Evolutionary conservation across 1,139 yeast genomes (phyloP).

Genomic region (Hyphopichia wangnamkhiaoensis): DNA sequence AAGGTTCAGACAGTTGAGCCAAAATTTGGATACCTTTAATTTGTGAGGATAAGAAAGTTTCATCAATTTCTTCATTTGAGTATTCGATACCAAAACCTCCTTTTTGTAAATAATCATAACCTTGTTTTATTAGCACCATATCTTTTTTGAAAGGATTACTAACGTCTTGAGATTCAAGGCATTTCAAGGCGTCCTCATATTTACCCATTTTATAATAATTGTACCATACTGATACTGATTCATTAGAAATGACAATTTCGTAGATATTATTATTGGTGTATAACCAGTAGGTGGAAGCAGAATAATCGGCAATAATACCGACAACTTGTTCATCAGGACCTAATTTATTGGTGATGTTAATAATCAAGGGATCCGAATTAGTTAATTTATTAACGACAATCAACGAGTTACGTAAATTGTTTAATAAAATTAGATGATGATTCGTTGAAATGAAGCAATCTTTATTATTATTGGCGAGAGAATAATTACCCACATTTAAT

Average conservation of each 20-base stretch:
- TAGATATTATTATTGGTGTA: constrained; percentile 19
- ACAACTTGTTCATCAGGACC: constrained; percentile 38
- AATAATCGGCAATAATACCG: constrained; percentile 63
- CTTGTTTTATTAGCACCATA: constrained; percentile 62
- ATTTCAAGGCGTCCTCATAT: constrained; percentile 67
- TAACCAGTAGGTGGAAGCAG: constrained; percentile 30
- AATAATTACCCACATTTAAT: constrained; percentile 8
- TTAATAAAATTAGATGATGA: constrained; percentile 28
- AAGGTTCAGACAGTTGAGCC: constrained; percentile 66
- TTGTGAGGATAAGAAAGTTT: constrained; percentile 27
- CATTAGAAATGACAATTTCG: constrained; percentile 67
- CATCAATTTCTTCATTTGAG: constrained; percentile 13
- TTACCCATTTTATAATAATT: constrained; percentile 60
- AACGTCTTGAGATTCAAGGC: constrained; percentile 32
- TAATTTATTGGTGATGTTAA: constrained; percentile 11
- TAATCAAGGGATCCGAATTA: constrained; percentile 11
- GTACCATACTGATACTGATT: constrained; percentile 75
- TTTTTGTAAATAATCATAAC: constrained; percentile 51
- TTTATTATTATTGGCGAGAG: constrained; percentile 4
- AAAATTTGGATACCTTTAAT: constrained; percentile 60
- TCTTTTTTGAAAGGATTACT: constrained; percentile 44
- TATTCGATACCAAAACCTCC: constrained; percentile 43
- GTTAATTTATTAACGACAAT: constrained; percentile 22
- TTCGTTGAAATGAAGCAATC: constrained; percentile 19
- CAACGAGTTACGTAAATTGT: background rate